Conservation (phyloP, 192 early-diverging fungal species). For the Rhizoclosmatium globosum region DNA sequence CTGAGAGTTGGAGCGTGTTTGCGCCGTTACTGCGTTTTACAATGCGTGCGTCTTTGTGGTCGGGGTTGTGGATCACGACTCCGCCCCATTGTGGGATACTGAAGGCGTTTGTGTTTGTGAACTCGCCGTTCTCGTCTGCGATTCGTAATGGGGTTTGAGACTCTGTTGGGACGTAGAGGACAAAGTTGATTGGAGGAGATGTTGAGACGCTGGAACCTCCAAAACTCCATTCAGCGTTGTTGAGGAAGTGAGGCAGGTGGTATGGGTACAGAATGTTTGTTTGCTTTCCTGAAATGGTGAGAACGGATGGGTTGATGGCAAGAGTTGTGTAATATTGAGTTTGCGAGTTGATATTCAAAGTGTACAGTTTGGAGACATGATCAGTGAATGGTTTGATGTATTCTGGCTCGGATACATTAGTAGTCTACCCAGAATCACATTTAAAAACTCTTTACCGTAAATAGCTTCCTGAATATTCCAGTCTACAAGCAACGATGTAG, state of each 20-base stretch:
- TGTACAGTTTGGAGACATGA: constrained; percentile 70
- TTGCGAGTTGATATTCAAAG: constrained; percentile 69
- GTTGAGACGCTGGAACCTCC: constrained; percentile 83
- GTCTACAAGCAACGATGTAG: constrained; percentile 66
- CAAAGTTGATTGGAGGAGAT: constrained; percentile 86
- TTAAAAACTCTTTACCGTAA: constrained; percentile 49
- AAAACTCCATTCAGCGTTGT: constrained; percentile 96
- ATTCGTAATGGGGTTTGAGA: constrained; percentile 77
- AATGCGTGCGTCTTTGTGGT: constrained; percentile 15
- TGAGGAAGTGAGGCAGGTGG: constrained; percentile 89
- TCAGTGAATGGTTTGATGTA: constrained; percentile 80
- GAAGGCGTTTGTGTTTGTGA: constrained; percentile 79
- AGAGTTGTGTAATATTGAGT: constrained; percentile 85
- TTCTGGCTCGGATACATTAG: constrained; percentile 31
- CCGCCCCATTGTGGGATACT: constrained; percentile 96
- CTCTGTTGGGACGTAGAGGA: constrained; percentile 83
- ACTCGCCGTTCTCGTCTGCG: constrained; percentile 58
- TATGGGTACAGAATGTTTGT: constrained; percentile 68
- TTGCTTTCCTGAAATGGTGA: constrained; percentile 16
- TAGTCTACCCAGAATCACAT: no score
- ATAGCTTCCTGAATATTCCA: constrained; percentile 88
- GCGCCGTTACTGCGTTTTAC: background rate
- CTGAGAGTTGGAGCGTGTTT: constrained; percentile 40
- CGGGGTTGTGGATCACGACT: constrained; percentile 75
- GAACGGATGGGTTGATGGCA: constrained; percentile 66